Conservation (phyloP, 192 early-diverging fungal genomes). For the Coemansia sp. region DNA sequence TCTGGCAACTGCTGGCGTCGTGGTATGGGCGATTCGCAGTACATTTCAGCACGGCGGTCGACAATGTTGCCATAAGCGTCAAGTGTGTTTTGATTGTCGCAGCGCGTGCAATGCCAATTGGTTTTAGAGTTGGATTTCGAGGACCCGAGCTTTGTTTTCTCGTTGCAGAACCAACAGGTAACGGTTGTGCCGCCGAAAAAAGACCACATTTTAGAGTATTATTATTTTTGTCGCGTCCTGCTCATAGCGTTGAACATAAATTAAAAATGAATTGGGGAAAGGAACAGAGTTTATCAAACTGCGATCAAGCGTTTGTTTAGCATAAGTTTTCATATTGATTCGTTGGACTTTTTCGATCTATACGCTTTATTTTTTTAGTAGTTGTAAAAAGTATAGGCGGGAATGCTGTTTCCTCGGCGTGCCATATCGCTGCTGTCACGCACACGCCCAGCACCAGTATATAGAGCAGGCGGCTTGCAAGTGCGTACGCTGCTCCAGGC, state of each 20-base stretch:
- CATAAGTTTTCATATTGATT: no score
- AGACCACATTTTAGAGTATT: slow-evolving; percentile 32
- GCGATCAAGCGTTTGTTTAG: neutral
- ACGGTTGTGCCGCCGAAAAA: slow-evolving; percentile 25
- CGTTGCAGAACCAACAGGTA: slow-evolving; percentile 50
- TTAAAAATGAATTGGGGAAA: slow-evolving; percentile 5
- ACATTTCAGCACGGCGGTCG: slow-evolving; percentile 37
- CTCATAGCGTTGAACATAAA: slow-evolving; percentile 10
- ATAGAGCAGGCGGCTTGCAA: no score
- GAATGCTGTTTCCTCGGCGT: neutral
- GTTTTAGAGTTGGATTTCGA: slow-evolving; percentile 1
- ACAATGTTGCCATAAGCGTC: slow-evolving; percentile 37
- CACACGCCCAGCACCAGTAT: no score
- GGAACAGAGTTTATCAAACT: neutral
- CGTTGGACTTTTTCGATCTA: no score
- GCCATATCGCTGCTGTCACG: no score
- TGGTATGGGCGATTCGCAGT: slow-evolving; percentile 20
- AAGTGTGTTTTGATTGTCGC: slow-evolving; percentile 41
- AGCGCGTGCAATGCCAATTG: slow-evolving; percentile 43
- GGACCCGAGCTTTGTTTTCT: slow-evolving; percentile 18
- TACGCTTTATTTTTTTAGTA: no score
- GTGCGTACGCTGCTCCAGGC: slow-evolving; percentile 27
- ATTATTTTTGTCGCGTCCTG: neutral
- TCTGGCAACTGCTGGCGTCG: neutral
- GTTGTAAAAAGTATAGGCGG: no score